Evolutionary conservation across 2,329 filamentous ascomycete genomes (phyloP).

Genomic region (Pyrenophora graminea): DNA sequence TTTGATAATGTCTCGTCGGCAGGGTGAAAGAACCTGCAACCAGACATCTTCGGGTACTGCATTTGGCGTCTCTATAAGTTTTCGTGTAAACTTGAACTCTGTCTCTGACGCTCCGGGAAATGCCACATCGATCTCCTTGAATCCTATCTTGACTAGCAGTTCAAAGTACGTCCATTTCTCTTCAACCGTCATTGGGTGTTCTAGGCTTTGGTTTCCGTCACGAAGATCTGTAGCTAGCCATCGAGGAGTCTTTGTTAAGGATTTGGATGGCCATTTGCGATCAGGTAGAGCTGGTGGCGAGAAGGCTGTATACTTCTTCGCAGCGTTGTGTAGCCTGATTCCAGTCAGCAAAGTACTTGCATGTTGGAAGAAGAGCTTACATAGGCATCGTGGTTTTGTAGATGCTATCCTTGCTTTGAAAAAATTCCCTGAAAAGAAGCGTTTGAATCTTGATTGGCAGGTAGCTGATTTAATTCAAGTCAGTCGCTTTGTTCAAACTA

Average conservation of each 20-base stretch:
- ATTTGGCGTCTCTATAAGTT: conserved; percentile 82
- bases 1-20: conserved; percentile 86
- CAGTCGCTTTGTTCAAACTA: too few relatives aligned
- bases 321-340: too few relatives aligned
- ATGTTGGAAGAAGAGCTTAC: too few relatives aligned
- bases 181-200: conserved; percentile 92
- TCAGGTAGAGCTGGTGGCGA: conserved; percentile 68
- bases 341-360: too few relatives aligned
- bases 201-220: conserved; percentile 92
- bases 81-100: conserved; percentile 92
- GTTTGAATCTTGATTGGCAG: too few relatives aligned
- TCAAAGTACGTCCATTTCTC: conserved; percentile 96
- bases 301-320: conserved; percentile 74
- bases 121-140: conserved; percentile 97
- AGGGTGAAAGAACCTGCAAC: conserved; percentile 90
- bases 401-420: too few relatives aligned
- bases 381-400: too few relatives aligned
- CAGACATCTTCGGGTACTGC: conserved; percentile 85
- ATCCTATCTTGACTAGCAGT: conserved; percentile 88
- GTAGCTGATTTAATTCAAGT: too few relatives aligned
- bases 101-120: conserved; percentile 94
- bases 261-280: conserved; percentile 82
- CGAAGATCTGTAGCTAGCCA: conserved; percentile 89
- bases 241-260: conserved; percentile 79
- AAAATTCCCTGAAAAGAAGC: too few relatives aligned